Evolutionary conservation across 176 grass and related monocot genomes (phyloP).

Genomic region (Hyparrhenia diplandra): DNA sequence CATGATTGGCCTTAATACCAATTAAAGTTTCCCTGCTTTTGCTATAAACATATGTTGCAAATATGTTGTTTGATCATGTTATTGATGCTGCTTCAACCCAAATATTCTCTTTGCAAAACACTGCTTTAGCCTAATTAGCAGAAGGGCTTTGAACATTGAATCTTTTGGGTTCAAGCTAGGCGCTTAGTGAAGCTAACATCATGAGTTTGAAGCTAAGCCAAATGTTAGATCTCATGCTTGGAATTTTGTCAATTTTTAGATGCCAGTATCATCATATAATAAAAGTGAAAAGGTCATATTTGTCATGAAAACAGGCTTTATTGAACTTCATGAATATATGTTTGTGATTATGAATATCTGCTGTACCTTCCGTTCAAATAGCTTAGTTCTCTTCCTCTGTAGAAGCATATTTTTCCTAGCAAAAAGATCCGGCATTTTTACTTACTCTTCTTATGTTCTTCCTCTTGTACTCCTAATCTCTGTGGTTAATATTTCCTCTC

Average conservation of each 20-base stretch:
- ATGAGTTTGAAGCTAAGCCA: background rate
- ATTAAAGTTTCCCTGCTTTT: background rate
- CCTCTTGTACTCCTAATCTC: background rate
- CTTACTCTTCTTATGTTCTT: background rate
- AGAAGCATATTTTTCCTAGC: background rate
- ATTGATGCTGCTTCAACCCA: background rate
- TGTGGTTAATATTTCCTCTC: conserved; percentile 14
- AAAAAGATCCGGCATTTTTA: background rate
- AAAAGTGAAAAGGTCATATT: background rate
- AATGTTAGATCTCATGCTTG: background rate
- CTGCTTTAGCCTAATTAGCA: background rate
- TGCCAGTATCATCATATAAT: background rate
- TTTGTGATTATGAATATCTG: background rate
- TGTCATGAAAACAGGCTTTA: background rate
- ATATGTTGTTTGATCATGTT: too few relatives aligned
- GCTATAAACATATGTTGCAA: too few relatives aligned
- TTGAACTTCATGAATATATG: conserved; percentile 1
- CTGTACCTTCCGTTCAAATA: background rate
- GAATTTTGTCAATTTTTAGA: background rate
- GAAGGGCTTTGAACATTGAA: background rate
- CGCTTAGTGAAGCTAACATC: background rate
- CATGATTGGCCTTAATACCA: background rate
- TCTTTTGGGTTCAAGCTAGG: background rate
- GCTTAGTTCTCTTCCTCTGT: background rate
- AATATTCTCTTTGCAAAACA: background rate